Conservation (phyloP, 768 basidiomycete species). For the Pluteus cervinus region DNA sequence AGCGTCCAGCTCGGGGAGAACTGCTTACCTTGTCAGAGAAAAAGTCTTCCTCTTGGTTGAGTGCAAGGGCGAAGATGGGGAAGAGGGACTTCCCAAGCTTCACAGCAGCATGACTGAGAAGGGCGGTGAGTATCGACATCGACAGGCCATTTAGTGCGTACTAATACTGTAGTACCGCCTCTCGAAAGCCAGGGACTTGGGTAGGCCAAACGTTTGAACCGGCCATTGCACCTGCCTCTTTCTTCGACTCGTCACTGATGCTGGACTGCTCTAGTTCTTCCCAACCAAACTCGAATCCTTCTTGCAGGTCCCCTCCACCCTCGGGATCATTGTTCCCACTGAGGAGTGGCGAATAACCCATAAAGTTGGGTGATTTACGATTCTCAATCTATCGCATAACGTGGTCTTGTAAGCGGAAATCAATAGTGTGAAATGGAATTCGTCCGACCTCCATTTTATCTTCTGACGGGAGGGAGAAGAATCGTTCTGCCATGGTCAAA, state of each 20-base stretch:
- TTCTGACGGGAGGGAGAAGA: constrained; percentile 60
- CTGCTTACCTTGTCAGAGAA: constrained; percentile 79
- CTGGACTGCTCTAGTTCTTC: constrained; percentile 37
- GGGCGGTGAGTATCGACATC: neutral
- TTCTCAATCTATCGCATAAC: constrained; percentile 52
- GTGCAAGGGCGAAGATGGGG: constrained; percentile 79
- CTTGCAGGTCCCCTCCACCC: constrained; percentile 83
- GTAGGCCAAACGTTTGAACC: constrained; percentile 79
- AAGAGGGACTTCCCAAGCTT: constrained; percentile 60
- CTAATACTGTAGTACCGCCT: constrained; percentile 61
- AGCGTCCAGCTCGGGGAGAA: neutral
- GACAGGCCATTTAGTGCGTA: constrained; percentile 24
- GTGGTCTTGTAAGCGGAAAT: neutral
- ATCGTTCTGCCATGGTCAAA: constrained; percentile 45
- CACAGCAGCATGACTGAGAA: constrained; percentile 27
- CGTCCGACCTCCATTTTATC: constrained; percentile 59
- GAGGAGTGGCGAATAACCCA: constrained; percentile 65
- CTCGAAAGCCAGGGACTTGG: constrained; percentile 53
- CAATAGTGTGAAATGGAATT: neutral
- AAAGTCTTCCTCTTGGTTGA: constrained; percentile 67
- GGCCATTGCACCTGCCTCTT: constrained; percentile 51
- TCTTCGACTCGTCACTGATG: constrained; percentile 17
- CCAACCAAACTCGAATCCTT: constrained; percentile 85
- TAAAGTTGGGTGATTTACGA: constrained; percentile 63
- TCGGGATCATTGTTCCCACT: constrained; percentile 72